phyloP scores from a whole-genome alignment of 2,329 filamentous ascomycete species.

The Remersonia thermophila region DNA sequence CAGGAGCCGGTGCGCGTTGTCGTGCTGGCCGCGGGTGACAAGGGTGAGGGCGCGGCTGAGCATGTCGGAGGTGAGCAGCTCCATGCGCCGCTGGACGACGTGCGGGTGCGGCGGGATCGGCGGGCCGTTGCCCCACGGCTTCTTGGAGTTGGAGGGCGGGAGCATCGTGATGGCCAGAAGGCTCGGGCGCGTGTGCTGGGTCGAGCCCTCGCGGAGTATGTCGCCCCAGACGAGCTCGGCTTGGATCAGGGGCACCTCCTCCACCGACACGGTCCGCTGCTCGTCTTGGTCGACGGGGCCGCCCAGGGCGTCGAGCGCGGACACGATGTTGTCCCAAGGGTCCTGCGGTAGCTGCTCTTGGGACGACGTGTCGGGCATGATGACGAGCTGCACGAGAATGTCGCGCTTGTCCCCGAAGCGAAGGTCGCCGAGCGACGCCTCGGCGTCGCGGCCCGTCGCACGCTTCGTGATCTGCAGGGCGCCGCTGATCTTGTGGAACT shows the following conservation, averaged over 20 bases:
- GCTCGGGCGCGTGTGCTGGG: slow-evolving; percentile 78
- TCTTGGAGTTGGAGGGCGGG: slow-evolving; percentile 52
- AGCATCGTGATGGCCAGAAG: slow-evolving; percentile 93
- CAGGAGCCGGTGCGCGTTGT: slow-evolving; percentile 82
- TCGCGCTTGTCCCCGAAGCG: slow-evolving; percentile 92
- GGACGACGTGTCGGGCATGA: slow-evolving; percentile 69
- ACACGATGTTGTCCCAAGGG: slow-evolving; percentile 94
- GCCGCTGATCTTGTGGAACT: slow-evolving; percentile 97
- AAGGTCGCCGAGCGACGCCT: slow-evolving; percentile 82
- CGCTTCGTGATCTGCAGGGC: slow-evolving; percentile 93
- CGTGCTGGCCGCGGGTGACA: slow-evolving; percentile 82
- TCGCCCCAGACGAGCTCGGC: slow-evolving; percentile 91
- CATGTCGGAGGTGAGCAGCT: slow-evolving; percentile 96
- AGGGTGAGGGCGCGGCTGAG: slow-evolving; percentile 82
- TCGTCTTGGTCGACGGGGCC: slow-evolving; percentile 80
- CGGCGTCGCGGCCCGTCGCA: slow-evolving; percentile 85
- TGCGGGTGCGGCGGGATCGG: slow-evolving; percentile 91
- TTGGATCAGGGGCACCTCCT: slow-evolving; percentile 90
- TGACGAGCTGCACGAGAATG: slow-evolving; percentile 85
- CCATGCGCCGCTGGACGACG: slow-evolving; percentile 94
- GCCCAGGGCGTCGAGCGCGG: slow-evolving; percentile 83
- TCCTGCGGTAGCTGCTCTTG: slow-evolving; percentile 85
- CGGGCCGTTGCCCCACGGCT: slow-evolving; percentile 52
- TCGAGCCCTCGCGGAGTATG: slow-evolving; percentile 75
- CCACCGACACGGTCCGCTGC: slow-evolving; percentile 69